These are phyloP conservation scores for Suhomyces pyralidae DNA, from an alignment of 805 yeast genomes.

Conservation along the genomic window DNA sequence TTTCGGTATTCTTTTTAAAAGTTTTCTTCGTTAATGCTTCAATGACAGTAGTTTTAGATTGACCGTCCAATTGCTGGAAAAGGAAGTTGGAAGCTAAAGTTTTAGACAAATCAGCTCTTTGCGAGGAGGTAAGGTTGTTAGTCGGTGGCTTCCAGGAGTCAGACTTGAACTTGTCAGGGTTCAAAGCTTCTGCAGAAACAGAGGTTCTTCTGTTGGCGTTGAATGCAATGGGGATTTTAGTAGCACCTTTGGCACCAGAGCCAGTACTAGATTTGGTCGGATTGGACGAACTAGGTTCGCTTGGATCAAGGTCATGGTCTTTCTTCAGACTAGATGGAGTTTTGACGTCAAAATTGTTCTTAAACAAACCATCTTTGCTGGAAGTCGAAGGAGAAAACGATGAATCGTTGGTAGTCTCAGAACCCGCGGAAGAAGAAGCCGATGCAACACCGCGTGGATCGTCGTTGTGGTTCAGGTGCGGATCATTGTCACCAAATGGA, in stretches of 20 bases:
- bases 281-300: slow-evolving; percentile 13
- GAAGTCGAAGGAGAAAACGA: slow-evolving; percentile 9
- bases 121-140: slow-evolving; percentile 59
- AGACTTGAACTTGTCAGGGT: slow-evolving; percentile 64
- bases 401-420: slow-evolving; percentile 6
- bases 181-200: slow-evolving; percentile 84
- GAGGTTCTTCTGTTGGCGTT: slow-evolving; percentile 84
- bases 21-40: slow-evolving; percentile 78
- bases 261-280: slow-evolving; percentile 14
- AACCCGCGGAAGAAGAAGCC: slow-evolving; percentile 2
- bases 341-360: slow-evolving; percentile 14
- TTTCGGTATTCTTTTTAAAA: slow-evolving; percentile 55
- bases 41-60: slow-evolving; percentile 71
- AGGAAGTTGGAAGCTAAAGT: slow-evolving; percentile 79
- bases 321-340: slow-evolving; percentile 8
- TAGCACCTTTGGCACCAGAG: slow-evolving; percentile 19
- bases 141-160: slow-evolving; percentile 75
- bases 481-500: slow-evolving; percentile 64
- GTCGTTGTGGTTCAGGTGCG: slow-evolving; percentile 46
- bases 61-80: slow-evolving; percentile 78
- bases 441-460: slow-evolving; percentile 11
- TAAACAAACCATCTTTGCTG: slow-evolving; percentile 10
- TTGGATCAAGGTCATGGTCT: slow-evolving; percentile 11
- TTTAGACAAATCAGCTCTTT: slow-evolving; percentile 62
- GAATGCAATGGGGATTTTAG: slow-evolving; percentile 54